Evolutionary conservation across 2,329 filamentous ascomycete species (phyloP).

Genomic region (Fusarium sterilihyphosum): DNA sequence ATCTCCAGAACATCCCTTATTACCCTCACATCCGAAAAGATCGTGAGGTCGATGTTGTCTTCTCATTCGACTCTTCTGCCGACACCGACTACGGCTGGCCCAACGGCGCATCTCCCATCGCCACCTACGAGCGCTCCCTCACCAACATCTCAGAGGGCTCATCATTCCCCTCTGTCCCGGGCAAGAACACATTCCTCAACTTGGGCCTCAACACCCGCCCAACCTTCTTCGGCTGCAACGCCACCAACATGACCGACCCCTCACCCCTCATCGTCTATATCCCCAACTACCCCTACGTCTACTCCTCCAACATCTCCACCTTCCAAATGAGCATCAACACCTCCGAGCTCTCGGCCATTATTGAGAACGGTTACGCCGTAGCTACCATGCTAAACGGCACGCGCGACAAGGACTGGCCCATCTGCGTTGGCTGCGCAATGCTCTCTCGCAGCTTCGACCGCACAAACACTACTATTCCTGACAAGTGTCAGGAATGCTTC

Average conservation of each 20-base stretch:
- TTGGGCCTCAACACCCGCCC: slow-evolving; percentile 67
- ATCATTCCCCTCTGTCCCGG: slow-evolving; percentile 68
- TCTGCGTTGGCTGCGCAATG: slow-evolving; percentile 89
- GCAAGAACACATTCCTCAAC: slow-evolving; percentile 64
- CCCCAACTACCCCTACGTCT: slow-evolving; percentile 79
- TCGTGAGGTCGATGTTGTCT: slow-evolving; percentile 68
- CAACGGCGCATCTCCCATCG: slow-evolving; percentile 67
- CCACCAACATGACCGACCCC: slow-evolving; percentile 60
- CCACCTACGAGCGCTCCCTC: slow-evolving; percentile 65
- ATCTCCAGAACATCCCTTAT: slow-evolving; percentile 82
- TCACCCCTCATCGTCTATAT: slow-evolving; percentile 86
- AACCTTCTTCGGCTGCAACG: slow-evolving; percentile 73
- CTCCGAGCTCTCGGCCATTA: slow-evolving; percentile 78
- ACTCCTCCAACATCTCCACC: slow-evolving; percentile 81
- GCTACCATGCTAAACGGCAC: slow-evolving; percentile 87
- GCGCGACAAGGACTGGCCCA: slow-evolving; percentile 77
- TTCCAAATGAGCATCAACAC: slow-evolving; percentile 73
- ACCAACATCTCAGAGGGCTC: slow-evolving; percentile 60
- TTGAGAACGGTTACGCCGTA: slow-evolving; percentile 86
- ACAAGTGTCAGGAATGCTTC: slow-evolving; percentile 81
- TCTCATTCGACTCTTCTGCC: slow-evolving; percentile 72
- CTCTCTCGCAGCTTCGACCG: slow-evolving; percentile 79
- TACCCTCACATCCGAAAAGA: slow-evolving; percentile 66
- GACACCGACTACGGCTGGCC: slow-evolving; percentile 69
- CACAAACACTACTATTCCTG: slow-evolving; percentile 74